Percentiles rank a stretch among this genome's conserved stretches.
These are phyloP conservation scores for Phallus indusiatus DNA, from an alignment of 768 basidiomycete genomes.

Conservation along the genomic window DNA sequence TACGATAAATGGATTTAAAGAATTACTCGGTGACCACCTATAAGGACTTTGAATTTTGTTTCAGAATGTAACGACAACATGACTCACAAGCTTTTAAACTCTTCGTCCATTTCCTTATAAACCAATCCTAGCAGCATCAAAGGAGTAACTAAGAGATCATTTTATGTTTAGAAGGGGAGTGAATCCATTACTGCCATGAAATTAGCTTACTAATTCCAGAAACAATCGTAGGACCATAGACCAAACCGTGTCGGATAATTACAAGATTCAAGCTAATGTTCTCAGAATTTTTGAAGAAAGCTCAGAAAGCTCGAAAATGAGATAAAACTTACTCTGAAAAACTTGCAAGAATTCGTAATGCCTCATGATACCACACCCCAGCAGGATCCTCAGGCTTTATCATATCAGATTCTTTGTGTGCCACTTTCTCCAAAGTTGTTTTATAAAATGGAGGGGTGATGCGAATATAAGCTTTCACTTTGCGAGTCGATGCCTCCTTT, in stretches of 20 bases:
- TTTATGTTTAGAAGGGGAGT: background rate
- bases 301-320: conserved; percentile 2
- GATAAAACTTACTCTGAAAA: conserved; percentile 52
- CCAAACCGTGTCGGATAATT: conserved; percentile 62
- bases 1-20: conserved; percentile 31
- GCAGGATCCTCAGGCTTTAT: conserved; percentile 58
- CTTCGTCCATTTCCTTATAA: conserved; percentile 74
- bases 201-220: conserved; percentile 52
- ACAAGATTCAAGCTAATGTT: conserved; percentile 68
- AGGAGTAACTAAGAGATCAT: conserved; percentile 43
- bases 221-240: conserved; percentile 75
- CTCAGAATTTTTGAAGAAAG: conserved; percentile 9
- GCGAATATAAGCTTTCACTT: conserved; percentile 71
- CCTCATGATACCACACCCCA: conserved; percentile 88
- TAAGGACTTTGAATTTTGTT: background rate
- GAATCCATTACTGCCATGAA: background rate
- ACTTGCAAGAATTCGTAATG: conserved; percentile 60
- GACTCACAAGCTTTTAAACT: conserved; percentile 75
- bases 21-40: conserved; percentile 76
- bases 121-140: conserved; percentile 69
- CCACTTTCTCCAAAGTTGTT: conserved; percentile 48
- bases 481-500: conserved; percentile 68
- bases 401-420: conserved; percentile 63
- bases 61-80: background rate
- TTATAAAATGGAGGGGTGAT: conserved; percentile 74